Conservation (phyloP, 1,284 basidiomycete genomes). For the Omphalotus olearius region DNA sequence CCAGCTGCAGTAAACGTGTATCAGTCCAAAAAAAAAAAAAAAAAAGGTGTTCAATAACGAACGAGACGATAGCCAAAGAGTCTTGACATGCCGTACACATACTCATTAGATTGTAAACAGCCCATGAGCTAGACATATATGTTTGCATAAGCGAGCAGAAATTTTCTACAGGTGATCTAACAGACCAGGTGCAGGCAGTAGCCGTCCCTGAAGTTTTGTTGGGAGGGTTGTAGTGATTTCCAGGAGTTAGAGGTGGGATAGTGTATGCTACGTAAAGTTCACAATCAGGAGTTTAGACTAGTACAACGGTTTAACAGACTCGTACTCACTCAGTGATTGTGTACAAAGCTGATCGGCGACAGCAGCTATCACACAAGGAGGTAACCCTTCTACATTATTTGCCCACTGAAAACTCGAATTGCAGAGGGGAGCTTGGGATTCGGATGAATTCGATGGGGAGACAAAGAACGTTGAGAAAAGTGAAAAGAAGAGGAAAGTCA, state of each 20-base stretch:
- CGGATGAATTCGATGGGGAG: no score
- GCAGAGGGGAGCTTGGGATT: not conserved
- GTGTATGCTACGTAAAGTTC: not conserved
- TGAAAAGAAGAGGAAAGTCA: no score
- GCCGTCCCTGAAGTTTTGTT: not conserved
- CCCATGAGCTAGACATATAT: conserved; percentile 6
- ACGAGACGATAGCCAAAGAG: not conserved
- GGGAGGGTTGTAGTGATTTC: conserved; percentile 7
- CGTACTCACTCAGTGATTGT: not conserved
- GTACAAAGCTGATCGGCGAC: not conserved
- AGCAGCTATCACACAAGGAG: conserved; percentile 2
- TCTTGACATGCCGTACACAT: conserved; percentile 10
- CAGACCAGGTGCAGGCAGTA: conserved; percentile 7
- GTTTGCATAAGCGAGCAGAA: not conserved
- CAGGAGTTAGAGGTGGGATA: not conserved
- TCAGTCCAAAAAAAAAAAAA: not conserved
- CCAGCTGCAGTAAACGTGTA: not conserved
- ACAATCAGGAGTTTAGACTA: no score
- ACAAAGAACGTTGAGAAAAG: no score
- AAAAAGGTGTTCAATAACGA: not conserved
- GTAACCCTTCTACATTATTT: not conserved
- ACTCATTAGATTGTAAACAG: conserved; percentile 8
- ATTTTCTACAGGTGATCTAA: not conserved
- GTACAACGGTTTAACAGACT: not conserved
- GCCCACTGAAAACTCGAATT: not conserved